These are phyloP conservation scores for Phytophthora megakarya DNA, from an alignment of 352 stramenopile genomes.

Conservation along the genomic window DNA sequence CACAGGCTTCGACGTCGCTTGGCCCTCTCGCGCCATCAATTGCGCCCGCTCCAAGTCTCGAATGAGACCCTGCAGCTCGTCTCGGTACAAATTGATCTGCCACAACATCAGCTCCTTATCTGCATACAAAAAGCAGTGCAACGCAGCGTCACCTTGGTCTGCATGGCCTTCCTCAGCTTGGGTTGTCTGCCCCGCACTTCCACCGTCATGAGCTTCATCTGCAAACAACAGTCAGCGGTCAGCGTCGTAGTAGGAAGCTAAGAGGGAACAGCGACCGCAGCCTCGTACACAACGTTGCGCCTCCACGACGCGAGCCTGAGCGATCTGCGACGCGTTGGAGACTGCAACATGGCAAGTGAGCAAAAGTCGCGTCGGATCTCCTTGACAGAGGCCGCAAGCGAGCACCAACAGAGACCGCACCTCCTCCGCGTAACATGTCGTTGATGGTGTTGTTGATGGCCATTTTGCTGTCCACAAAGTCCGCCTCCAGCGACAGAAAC, in stretches of 20 bases:
- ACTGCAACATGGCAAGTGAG: constrained; percentile 32
- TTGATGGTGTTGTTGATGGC: constrained; percentile 82
- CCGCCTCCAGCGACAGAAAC: constrained; percentile 75
- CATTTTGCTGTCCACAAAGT: constrained; percentile 85
- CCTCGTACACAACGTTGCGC: constrained; percentile 68
- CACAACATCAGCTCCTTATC: not conserved
- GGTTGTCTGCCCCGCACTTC: constrained; percentile 69
- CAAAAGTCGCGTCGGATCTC: constrained; percentile 14
- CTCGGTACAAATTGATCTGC: constrained; percentile 71
- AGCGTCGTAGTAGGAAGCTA: too few species aligned
- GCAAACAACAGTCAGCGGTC: not conserved
- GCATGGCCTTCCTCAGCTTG: constrained; percentile 70
- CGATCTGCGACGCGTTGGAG: constrained; percentile 53
- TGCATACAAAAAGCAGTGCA: not conserved
- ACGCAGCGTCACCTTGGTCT: constrained; percentile 52
- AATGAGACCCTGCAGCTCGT: constrained; percentile 70
- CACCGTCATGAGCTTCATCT: constrained; percentile 86
- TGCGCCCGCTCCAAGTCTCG: constrained; percentile 75
- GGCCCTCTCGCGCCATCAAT: constrained; percentile 63
- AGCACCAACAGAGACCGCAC: constrained; percentile 15
- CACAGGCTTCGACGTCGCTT: constrained; percentile 27
- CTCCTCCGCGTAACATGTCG: constrained; percentile 58
- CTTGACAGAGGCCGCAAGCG: not conserved
- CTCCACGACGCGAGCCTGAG: constrained; percentile 68
- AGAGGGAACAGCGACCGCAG: too few species aligned